Percentiles rank a stretch among this genome's conserved stretches.
phyloP scores from a whole-genome alignment of 1,284 basidiomycete species.

The Boletus smithii region DNA sequence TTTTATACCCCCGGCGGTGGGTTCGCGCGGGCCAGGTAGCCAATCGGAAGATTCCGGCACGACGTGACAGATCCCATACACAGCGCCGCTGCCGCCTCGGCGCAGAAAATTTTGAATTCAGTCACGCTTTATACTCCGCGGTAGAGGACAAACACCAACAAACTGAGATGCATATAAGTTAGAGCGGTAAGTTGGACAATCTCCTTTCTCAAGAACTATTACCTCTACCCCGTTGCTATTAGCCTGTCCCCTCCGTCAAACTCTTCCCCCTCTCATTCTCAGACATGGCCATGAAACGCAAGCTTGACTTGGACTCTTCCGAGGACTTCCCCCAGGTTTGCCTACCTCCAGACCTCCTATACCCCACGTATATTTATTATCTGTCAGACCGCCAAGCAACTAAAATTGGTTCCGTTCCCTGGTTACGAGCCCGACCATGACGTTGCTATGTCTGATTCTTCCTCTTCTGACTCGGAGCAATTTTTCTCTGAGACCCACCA shows the following conservation, averaged over 20 bases:
- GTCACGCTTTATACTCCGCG: slow-evolving; percentile 24
- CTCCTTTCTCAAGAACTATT: slow-evolving; percentile 30
- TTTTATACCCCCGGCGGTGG: slow-evolving; percentile 9
- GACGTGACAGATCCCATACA: slow-evolving; percentile 1
- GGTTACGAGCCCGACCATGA: slow-evolving; percentile 58
- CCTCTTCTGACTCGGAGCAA: slow-evolving; percentile 51
- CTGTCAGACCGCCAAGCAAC: slow-evolving; percentile 56
- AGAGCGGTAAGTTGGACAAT: slow-evolving; percentile 21
- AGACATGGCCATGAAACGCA: slow-evolving; percentile 68
- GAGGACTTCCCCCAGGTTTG: slow-evolving; percentile 49
- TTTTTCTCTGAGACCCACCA: slow-evolving; percentile 53
- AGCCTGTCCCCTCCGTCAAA: slow-evolving; percentile 12
- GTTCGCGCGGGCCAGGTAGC: slow-evolving; percentile 7
- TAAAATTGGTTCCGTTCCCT: slow-evolving; percentile 71
- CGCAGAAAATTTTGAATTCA: slow-evolving; percentile 17
- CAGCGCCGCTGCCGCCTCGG: slow-evolving; percentile 17
- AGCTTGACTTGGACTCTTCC: slow-evolving; percentile 58
- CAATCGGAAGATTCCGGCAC: slow-evolving; percentile 31
- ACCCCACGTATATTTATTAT: slow-evolving; percentile 21
- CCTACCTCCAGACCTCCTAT: slow-evolving; percentile 2
- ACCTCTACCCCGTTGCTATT: slow-evolving; percentile 13
- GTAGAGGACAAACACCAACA: slow-evolving; percentile 24
- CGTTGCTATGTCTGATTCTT: slow-evolving; percentile 60
- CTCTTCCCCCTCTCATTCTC: slow-evolving; percentile 24
- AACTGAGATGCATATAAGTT: slow-evolving; percentile 33